phyloP scores from a whole-genome alignment of 345 rosid species.

The Lenwebbia sp. region DNA sequence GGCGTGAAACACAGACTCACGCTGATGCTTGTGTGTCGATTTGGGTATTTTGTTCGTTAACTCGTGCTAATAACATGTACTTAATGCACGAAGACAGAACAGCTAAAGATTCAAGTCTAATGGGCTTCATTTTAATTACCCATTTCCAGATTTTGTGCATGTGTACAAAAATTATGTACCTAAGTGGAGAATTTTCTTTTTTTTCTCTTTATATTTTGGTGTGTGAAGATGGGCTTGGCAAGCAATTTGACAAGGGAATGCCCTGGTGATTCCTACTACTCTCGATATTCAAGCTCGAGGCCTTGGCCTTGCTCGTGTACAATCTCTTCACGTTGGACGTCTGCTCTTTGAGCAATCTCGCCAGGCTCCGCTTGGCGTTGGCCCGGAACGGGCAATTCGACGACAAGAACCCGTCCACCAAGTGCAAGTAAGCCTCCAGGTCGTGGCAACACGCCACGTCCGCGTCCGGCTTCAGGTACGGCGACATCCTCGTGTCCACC shows the following conservation, averaged over 20 bases:
- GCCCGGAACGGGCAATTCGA: constrained; percentile 76
- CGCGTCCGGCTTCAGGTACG: constrained; percentile 45
- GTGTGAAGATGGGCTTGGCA: constrained; percentile 49
- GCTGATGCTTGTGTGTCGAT: neutral
- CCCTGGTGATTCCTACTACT: constrained; percentile 12
- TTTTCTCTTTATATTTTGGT: neutral
- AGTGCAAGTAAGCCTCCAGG: constrained; percentile 63
- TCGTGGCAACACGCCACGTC: constrained; percentile 87
- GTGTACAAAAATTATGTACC: neutral
- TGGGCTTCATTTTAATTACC: neutral
- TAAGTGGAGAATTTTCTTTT: neutral
- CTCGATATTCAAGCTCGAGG: constrained; percentile 34
- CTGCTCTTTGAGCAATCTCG: constrained; percentile 62
- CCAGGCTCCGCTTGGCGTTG: constrained; percentile 86
- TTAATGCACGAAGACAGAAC: neutral
- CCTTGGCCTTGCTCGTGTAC: constrained; percentile 57
- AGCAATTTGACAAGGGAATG: constrained; percentile 14
- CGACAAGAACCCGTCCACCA: constrained; percentile 77
- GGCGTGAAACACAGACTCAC: neutral
- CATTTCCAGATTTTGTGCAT: neutral
- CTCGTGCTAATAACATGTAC: too few relatives aligned
- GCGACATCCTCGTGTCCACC: constrained; percentile 64
- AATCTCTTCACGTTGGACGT: constrained; percentile 66
- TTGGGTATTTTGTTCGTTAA: neutral
- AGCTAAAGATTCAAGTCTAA: neutral